Conservation (phyloP, 2,329 filamentous ascomycete species). For the Colletotrichum simmondsii region DNA sequence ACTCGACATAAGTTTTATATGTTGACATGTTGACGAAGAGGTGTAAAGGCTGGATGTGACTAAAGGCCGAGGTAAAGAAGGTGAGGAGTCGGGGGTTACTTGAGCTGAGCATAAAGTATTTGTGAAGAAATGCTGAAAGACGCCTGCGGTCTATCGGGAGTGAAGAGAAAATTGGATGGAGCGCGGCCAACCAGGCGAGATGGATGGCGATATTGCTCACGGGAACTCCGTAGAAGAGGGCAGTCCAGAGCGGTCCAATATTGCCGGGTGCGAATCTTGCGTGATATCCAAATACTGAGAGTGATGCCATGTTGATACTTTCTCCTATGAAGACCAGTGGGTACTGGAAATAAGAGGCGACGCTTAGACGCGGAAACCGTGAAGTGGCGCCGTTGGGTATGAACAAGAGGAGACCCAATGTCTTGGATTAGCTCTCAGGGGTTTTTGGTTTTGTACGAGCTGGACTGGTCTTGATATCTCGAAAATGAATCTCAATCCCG, state of each 20-base stretch:
- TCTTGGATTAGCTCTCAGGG: neutral
- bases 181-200: slow-evolving; percentile 27
- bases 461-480: neutral
- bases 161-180: slow-evolving; percentile 24
- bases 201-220: slow-evolving; percentile 20
- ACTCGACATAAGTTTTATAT: slow-evolving; percentile 21
- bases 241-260: slow-evolving; percentile 8
- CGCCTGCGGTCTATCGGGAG: slow-evolving; percentile 14
- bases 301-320: slow-evolving; percentile 3
- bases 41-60: slow-evolving; percentile 26
- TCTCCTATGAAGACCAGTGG: too few relatives aligned
- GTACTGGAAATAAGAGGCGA: neutral
- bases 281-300: neutral
- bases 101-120: slow-evolving; percentile 27
- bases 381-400: neutral
- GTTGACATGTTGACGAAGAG: slow-evolving; percentile 29
- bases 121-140: slow-evolving; percentile 7
- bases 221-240: slow-evolving; percentile 22
- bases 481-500: neutral
- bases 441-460: neutral
- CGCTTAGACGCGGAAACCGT: neutral
- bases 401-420: neutral
- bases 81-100: slow-evolving; percentile 6
- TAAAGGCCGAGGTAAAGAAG: slow-evolving; percentile 24
- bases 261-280: neutral